Evolutionary conservation across 2,329 filamentous ascomycete species (phyloP).

Genomic region (Tolypocladium inflatum): DNA sequence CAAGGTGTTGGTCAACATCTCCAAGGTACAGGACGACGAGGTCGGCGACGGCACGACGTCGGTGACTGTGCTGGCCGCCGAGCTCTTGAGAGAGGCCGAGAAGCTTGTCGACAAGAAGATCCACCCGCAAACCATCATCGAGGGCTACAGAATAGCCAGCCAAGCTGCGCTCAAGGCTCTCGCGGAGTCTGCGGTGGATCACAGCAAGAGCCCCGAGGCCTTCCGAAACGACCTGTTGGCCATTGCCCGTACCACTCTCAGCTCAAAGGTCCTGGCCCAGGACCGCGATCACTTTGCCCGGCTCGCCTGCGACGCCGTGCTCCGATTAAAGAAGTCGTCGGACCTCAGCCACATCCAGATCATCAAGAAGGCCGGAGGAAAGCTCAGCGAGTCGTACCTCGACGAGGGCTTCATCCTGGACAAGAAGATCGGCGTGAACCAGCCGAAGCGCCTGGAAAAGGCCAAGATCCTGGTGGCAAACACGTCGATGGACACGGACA

Average conservation of each 20-base stretch:
- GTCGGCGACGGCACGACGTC: slow-evolving; percentile 97
- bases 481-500: slow-evolving; percentile 98
- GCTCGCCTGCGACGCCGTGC: slow-evolving; percentile 82
- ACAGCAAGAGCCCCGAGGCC: slow-evolving; percentile 71
- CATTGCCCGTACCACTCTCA: slow-evolving; percentile 90
- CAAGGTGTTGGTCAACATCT: slow-evolving; percentile 98
- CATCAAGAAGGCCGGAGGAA: slow-evolving; percentile 98
- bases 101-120: slow-evolving; percentile 97
- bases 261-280: slow-evolving; percentile 93
- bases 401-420: slow-evolving; percentile 98
- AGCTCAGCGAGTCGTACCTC: slow-evolving; percentile 93
- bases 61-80: slow-evolving; percentile 90
- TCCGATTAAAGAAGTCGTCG: slow-evolving; percentile 80
- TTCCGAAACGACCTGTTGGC: slow-evolving; percentile 85
- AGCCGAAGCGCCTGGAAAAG: slow-evolving; percentile 94
- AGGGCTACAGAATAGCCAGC: slow-evolving; percentile 96
- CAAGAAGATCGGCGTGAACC: slow-evolving; percentile 98
- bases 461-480: slow-evolving; percentile 97
- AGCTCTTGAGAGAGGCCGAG: slow-evolving; percentile 91
- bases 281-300: slow-evolving; percentile 86
- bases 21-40: slow-evolving; percentile 98
- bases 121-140: slow-evolving; percentile 98
- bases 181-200: slow-evolving; percentile 77
- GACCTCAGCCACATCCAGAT: slow-evolving; percentile 98
- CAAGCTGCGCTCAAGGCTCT: slow-evolving; percentile 77